Evolutionary conservation across 2,329 filamentous ascomycete species (phyloP).

Genomic region (Proliferodiscus dingleyae): DNA sequence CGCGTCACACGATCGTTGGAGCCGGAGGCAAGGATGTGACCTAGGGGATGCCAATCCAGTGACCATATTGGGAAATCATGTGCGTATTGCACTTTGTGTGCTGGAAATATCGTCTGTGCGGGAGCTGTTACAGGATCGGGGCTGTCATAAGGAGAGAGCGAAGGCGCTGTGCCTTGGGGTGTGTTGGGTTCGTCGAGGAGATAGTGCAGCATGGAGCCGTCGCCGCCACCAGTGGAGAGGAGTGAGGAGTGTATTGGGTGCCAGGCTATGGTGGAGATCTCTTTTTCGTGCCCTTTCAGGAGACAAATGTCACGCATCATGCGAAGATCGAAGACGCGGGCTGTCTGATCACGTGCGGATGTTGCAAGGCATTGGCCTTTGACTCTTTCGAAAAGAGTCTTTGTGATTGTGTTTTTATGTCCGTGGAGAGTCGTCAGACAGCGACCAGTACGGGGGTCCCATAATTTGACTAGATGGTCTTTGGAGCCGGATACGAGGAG

Average conservation of each 20-base stretch:
- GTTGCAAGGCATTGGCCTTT: conserved; percentile 84
- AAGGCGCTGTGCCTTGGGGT: conserved; percentile 65
- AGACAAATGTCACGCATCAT: conserved; percentile 98
- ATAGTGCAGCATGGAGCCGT: conserved; percentile 88
- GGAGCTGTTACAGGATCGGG: conserved; percentile 74
- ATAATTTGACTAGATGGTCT: conserved; percentile 94
- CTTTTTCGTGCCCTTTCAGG: conserved; percentile 91
- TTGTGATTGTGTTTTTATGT: conserved; percentile 95
- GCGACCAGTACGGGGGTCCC: conserved; percentile 89
- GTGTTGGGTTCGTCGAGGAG: conserved; percentile 92
- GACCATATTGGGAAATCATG: conserved; percentile 98
- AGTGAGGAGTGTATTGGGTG: conserved; percentile 88
- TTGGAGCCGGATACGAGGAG: conserved; percentile 94
- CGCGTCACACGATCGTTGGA: conserved; percentile 95
- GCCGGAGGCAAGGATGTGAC: conserved; percentile 90
- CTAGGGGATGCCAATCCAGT: conserved; percentile 93
- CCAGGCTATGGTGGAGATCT: conserved; percentile 88
- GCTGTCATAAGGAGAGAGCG: conserved; percentile 78
- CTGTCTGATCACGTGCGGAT: conserved; percentile 87
- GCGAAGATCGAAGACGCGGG: conserved; percentile 86
- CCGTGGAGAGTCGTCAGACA: conserved; percentile 92
- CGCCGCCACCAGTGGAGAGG: conserved; percentile 83
- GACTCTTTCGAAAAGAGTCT: conserved; percentile 82
- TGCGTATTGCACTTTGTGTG: conserved; percentile 79
- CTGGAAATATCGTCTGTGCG: conserved; percentile 86